These are phyloP conservation scores for Leishmania gerbilli DNA, from an alignment of 208 protist genomes.

Conservation along the genomic window DNA sequence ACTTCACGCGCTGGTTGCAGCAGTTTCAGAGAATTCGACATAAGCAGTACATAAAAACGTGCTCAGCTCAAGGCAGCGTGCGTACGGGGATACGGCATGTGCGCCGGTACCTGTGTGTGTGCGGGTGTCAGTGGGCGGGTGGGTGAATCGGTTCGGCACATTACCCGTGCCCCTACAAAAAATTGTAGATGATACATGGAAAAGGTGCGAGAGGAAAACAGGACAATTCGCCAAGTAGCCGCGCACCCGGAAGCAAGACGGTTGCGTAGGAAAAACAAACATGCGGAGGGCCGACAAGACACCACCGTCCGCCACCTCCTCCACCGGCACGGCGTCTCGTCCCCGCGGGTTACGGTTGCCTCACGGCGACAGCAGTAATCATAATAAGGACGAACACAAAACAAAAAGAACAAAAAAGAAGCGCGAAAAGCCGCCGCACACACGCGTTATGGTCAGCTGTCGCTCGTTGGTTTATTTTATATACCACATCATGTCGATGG, in stretches of 20 bases:
- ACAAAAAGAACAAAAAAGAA: too few relatives aligned
- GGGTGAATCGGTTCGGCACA: too few relatives aligned
- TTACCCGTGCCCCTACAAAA: too few relatives aligned
- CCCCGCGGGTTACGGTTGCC: too few relatives aligned
- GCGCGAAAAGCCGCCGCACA: too few relatives aligned
- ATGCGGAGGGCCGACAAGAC: not conserved
- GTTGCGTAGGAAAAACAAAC: not conserved
- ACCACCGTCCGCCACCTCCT: not conserved
- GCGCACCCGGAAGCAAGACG: not conserved
- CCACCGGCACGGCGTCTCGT: too few relatives aligned
- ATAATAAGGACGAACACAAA: too few relatives aligned
- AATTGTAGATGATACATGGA: not conserved
- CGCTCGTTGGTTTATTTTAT: too few relatives aligned
- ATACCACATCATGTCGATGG: too few relatives aligned
- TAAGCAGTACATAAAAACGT: slow-evolving; percentile 4
- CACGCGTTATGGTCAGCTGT: too few relatives aligned
- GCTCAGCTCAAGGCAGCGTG: not conserved
- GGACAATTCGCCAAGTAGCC: not conserved
- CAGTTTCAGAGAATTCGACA: slow-evolving; percentile 12
- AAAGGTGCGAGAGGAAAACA: not conserved
- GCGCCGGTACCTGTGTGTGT: not conserved
- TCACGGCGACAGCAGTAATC: too few relatives aligned
- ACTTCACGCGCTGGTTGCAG: slow-evolving; percentile 1
- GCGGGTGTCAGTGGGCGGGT: too few relatives aligned
- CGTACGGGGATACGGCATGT: not conserved